A percentile compares a stretch with the other conserved stretches of the same genome.
Evolutionary conservation across 768 basidiomycete species (phyloP).

Genomic region (Gautieria morchelliformis): DNA sequence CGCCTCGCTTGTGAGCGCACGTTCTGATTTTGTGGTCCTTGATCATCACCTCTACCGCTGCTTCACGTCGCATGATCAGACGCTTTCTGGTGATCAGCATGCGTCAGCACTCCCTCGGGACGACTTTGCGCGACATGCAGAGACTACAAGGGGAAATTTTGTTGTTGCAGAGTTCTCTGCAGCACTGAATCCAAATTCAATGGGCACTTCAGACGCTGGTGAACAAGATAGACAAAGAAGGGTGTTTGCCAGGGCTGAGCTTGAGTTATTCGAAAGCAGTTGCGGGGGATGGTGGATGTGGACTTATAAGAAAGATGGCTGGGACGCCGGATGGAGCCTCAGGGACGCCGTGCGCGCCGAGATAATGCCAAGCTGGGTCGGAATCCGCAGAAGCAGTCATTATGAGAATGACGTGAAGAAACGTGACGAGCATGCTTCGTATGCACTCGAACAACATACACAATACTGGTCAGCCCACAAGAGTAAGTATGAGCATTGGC

Average conservation of each 20-base stretch:
- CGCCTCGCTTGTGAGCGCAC: slow-evolving; percentile 33
- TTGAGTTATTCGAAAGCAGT: slow-evolving; percentile 49
- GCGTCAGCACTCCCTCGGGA: slow-evolving; percentile 33
- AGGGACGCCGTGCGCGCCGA: slow-evolving; percentile 53
- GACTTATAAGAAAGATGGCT: slow-evolving; percentile 68
- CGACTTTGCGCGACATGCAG: slow-evolving; percentile 30
- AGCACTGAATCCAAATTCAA: slow-evolving; percentile 55
- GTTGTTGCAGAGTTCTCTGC: slow-evolving; percentile 78
- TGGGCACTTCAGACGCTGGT: slow-evolving; percentile 34
- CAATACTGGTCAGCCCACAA: slow-evolving; percentile 40
- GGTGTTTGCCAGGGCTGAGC: slow-evolving; percentile 51
- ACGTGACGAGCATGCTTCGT: slow-evolving; percentile 16
- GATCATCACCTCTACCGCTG: slow-evolving; percentile 84
- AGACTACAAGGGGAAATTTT: slow-evolving; percentile 37
- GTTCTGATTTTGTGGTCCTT: slow-evolving; percentile 41
- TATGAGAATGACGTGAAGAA: slow-evolving; percentile 13
- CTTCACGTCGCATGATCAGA: slow-evolving; percentile 53
- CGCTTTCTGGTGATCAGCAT: slow-evolving; percentile 46
- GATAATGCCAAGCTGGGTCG: slow-evolving; percentile 48
- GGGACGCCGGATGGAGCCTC: slow-evolving; percentile 71
- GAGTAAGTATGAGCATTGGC: slow-evolving; percentile 52
- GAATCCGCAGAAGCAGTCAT: slow-evolving; percentile 20
- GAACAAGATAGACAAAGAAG: slow-evolving; percentile 34
- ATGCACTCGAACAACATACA: slow-evolving; percentile 23
- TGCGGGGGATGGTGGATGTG: slow-evolving; percentile 79